These are phyloP conservation scores for Pythium diclinum DNA, from an alignment of 352 stramenopile species.

Conservation along the genomic window DNA sequence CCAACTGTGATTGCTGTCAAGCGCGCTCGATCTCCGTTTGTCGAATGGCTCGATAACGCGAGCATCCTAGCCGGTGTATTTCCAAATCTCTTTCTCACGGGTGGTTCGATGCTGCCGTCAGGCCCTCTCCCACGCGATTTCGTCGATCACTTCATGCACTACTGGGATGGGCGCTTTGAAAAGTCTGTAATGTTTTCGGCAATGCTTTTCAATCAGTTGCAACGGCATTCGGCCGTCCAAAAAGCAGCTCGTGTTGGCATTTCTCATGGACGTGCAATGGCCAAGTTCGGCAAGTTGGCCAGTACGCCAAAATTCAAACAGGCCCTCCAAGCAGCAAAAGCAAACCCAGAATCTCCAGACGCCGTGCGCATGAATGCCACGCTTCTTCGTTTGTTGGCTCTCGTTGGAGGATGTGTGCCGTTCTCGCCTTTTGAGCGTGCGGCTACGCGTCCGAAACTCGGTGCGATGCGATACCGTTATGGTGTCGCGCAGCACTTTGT, in stretches of 20 bases:
- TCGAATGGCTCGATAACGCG: not conserved
- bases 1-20: not conserved
- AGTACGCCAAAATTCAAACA: not conserved
- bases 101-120: not conserved
- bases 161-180: not conserved
- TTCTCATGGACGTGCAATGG: not conserved
- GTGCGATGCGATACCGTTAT: not conserved
- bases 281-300: not conserved
- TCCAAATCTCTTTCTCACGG: not conserved
- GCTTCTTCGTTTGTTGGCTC: not conserved
- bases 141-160: slow-evolving; percentile 3
- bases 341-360: not conserved
- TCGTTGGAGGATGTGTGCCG: not conserved
- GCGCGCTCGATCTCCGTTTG: not conserved
- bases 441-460: not conserved
- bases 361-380: not conserved
- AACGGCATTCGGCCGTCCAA: not conserved
- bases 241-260: not conserved
- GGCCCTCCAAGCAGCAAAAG: not conserved
- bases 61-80: not conserved
- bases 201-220: slow-evolving; percentile 1
- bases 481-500: slow-evolving; percentile 1
- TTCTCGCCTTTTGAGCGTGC: not conserved
- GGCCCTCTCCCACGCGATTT: not conserved
- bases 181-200: not conserved